Evolutionary conservation across 2,329 filamentous ascomycete species (phyloP), one percentile per base, ranked within the genome.

Genomic region (Neopestalotiopsis sp.): DNA sequence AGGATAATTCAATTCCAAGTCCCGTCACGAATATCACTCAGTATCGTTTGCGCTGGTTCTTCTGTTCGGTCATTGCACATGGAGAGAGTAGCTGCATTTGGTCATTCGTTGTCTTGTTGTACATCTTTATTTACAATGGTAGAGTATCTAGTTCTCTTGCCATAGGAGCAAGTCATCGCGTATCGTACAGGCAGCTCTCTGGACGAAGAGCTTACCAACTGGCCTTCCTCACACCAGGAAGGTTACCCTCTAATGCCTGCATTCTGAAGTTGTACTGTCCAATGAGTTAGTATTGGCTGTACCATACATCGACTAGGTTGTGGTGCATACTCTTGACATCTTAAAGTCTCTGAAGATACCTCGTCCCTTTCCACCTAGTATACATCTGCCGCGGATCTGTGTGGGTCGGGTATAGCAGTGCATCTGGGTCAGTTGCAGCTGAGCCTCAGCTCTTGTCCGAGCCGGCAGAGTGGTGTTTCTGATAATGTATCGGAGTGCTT

Each of bases 341-440:
- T 94, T 94, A 78, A 99, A 99, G 78, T 96, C 95, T 68, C 94
- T 90, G 73, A 98, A 86, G n/a, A 99, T 87, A 91, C 94, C 94
- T 74, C 94, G 88, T 20, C 92, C 92, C 80, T 94, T 94, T n/a
- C 96, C 96, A 73, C 94, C 94, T 79, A 95, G 88, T 66, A 97
- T 91, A 84, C 96, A 99, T 74, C 96, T 86, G 83, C 98, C 98
- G 81, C 92, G 91, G 80, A 99, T 95, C 85, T 98, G 95, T 64
- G 95, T 97, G 69, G 94, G 90, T 70, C 95, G 89, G 45, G 96
- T 98, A 83, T 98, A 98, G 85, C 90, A 91, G 84, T 98, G 95
- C 95, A 98, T 98, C 83, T 97, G 92, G 3, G 92, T 90, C 73
- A 99, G 86, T 83, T 98, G 92, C 68, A 99, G 89, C 84, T 98